A percentile compares a stretch with the other conserved stretches of the same genome.
Evolutionary conservation across 208 protist species (phyloP).

Genomic region (Acanthamoeba lugdunensis): DNA sequence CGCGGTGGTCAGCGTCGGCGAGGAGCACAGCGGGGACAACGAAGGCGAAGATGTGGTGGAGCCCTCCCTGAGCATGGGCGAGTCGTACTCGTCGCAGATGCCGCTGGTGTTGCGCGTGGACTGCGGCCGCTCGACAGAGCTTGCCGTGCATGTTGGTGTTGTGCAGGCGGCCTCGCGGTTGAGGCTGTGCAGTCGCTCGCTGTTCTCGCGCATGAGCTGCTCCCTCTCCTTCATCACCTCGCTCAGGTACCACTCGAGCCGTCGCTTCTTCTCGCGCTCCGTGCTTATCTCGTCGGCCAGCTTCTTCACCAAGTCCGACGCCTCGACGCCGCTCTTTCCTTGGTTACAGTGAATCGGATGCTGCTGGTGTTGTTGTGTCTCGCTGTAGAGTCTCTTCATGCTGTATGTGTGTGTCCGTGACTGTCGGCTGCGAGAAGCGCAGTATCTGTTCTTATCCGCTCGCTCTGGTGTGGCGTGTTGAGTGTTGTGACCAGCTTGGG

Average conservation of each 20-base stretch:
- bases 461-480: background rate
- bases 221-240: conserved; percentile 45
- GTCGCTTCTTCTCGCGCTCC: conserved; percentile 47
- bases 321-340: background rate
- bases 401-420: background rate
- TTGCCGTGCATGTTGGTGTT: background rate
- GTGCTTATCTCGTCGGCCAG: conserved; percentile 22
- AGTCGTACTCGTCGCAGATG: background rate
- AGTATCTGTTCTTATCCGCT: background rate
- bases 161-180: background rate
- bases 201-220: conserved; percentile 58
- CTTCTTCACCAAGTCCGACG: background rate
- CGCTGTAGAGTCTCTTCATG: background rate
- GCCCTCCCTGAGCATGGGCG: background rate
- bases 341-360: background rate
- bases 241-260: conserved; percentile 58
- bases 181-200: background rate
- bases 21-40: background rate
- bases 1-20: background rate
- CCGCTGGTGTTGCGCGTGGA: background rate
- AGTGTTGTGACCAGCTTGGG: no score
- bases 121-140: background rate
- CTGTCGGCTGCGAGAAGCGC: background rate
- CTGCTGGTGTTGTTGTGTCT: background rate
- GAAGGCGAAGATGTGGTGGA: background rate